phyloP scores from a whole-genome alignment of 495 filamentous ascomycete genomes.

The Xylaria castorea region DNA sequence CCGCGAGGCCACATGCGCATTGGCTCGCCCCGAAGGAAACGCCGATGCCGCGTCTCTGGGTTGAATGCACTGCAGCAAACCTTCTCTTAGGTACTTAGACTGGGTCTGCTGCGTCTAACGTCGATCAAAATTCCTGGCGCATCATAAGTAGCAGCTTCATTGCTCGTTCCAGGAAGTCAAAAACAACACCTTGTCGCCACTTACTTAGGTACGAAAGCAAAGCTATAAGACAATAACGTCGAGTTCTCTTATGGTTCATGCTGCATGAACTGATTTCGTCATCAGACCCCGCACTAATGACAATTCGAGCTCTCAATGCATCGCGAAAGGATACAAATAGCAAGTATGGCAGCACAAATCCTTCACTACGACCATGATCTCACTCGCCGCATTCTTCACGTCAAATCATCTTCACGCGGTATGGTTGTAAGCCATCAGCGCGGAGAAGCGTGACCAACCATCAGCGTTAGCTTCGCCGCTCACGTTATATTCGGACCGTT shows the following conservation, averaged over 20 bases:
- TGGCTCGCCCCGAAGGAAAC: neutral
- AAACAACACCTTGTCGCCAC: too few relatives aligned
- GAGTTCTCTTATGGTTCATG: neutral
- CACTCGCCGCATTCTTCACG: constrained; percentile 18
- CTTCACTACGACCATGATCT: constrained; percentile 12
- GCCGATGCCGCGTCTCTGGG: constrained; percentile 1
- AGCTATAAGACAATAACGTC: neutral
- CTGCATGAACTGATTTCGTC: constrained; percentile 7
- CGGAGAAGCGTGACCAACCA: constrained; percentile 17
- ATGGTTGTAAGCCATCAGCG: constrained; percentile 1
- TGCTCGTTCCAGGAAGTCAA: neutral
- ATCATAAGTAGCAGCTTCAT: neutral
- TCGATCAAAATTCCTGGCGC: neutral
- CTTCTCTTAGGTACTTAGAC: neutral
- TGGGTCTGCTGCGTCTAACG: neutral
- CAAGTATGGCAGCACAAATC: constrained; percentile 8
- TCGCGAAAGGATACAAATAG: neutral
- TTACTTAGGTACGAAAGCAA: neutral
- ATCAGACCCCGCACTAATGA: constrained; percentile 14
- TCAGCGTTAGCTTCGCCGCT: constrained; percentile 8
- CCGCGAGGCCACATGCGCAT: neutral
- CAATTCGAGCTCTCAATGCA: neutral
- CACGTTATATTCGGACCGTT: constrained; percentile 16
- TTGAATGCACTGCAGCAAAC: neutral
- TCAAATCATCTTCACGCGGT: constrained; percentile 8